phyloP scores from a whole-genome alignment of 495 filamentous ascomycete genomes.

The Penicillium silybi region DNA sequence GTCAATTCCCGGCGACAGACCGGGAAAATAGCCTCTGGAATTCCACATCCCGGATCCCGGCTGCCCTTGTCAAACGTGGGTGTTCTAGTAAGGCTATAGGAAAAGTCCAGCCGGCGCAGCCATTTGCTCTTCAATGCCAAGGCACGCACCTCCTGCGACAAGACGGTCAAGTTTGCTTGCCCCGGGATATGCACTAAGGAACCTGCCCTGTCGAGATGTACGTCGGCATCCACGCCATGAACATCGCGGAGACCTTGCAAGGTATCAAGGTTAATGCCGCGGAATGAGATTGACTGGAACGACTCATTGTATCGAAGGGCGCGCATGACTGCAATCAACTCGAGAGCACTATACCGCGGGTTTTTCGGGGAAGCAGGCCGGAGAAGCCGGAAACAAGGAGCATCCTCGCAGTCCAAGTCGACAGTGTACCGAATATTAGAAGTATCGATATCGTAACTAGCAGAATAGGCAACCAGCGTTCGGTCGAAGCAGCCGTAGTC shows the following conservation, averaged over 20 bases:
- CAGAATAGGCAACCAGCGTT: slow-evolving; percentile 81
- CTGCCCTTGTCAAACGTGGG: slow-evolving; percentile 48
- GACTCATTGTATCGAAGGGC: slow-evolving; percentile 89
- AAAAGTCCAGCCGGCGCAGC: slow-evolving; percentile 63
- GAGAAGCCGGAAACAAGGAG: slow-evolving; percentile 78
- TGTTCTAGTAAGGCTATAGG: slow-evolving; percentile 49
- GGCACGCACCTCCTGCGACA: slow-evolving; percentile 71
- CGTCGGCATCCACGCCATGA: slow-evolving; percentile 61
- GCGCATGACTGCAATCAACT: slow-evolving; percentile 81
- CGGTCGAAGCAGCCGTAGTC: slow-evolving; percentile 78
- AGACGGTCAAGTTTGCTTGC: slow-evolving; percentile 54
- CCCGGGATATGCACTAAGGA: slow-evolving; percentile 54
- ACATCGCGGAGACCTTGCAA: slow-evolving; percentile 59
- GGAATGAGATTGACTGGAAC: slow-evolving; percentile 82
- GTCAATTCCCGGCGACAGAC: slow-evolving; percentile 69
- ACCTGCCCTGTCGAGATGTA: slow-evolving; percentile 54
- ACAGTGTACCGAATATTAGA: slow-evolving; percentile 75
- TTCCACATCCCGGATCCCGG: slow-evolving; percentile 68
- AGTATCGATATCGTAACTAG: slow-evolving; percentile 68
- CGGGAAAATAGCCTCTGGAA: slow-evolving; percentile 75
- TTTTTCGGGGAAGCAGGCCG: slow-evolving; percentile 54
- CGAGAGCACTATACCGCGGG: slow-evolving; percentile 62
- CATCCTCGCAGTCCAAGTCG: slow-evolving; percentile 71
- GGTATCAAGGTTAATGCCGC: slow-evolving; percentile 64
- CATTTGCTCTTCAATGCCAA: slow-evolving; percentile 64